Conservation (phyloP, 129 eudicot genomes). For the Tagetes patula region DNA sequence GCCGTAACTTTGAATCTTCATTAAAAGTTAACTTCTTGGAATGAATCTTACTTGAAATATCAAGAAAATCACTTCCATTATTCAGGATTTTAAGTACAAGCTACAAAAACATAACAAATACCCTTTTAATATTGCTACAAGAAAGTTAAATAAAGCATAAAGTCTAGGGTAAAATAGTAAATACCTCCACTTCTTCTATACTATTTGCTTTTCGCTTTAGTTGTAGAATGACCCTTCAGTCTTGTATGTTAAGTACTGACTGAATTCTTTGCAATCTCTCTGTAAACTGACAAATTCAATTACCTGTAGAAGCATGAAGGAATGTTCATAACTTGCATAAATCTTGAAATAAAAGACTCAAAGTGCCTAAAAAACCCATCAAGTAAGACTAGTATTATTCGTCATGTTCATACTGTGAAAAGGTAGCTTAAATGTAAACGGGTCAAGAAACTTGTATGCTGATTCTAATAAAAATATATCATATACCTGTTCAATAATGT, state of each 20-base stretch:
- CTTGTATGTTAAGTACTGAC: constrained; percentile 72
- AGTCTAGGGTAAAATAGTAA: neutral
- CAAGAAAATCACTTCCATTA: constrained; percentile 60
- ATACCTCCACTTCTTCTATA: constrained; percentile 77
- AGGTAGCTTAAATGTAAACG: too few relatives aligned
- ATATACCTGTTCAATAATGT: too few relatives aligned
- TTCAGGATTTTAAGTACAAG: constrained; percentile 58
- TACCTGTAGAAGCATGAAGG: constrained; percentile 42
- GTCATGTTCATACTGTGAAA: too few relatives aligned
- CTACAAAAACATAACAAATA: constrained; percentile 34
- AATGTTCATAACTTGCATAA: neutral
- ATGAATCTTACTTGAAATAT: constrained; percentile 68
- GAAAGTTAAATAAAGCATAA: neutral
- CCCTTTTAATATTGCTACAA: constrained; percentile 16
- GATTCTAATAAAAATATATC: too few relatives aligned
- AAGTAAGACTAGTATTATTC: too few relatives aligned
- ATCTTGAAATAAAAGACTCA: too few relatives aligned
- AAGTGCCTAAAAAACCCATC: too few relatives aligned
- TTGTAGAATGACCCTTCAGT: constrained; percentile 70
- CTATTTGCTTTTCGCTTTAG: constrained; percentile 66
- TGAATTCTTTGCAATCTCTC: constrained; percentile 76
- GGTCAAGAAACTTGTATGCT: too few relatives aligned
- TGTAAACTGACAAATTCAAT: constrained; percentile 93
- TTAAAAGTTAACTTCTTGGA: constrained; percentile 79
- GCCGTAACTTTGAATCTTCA: constrained; percentile 78